Evolutionary conservation across 2,329 filamentous ascomycete genomes (phyloP).

Genomic region (Ceratocystis diversiconidia): DNA sequence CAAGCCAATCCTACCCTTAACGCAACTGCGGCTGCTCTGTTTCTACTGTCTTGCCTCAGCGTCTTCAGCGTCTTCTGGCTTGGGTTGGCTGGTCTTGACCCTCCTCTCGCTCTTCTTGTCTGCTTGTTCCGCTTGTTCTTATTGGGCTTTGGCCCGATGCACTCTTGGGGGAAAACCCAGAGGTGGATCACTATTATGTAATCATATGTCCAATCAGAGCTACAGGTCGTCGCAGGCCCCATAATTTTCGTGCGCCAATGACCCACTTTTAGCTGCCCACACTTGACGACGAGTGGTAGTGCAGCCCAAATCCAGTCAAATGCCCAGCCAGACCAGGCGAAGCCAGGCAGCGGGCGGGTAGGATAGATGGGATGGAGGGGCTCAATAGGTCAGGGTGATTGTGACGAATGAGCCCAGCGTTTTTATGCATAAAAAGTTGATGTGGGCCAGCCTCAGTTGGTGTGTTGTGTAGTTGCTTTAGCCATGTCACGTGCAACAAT

Average conservation of each 20-base stretch:
- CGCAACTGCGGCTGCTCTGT: no score
- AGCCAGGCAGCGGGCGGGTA: background rate
- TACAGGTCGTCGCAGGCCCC: background rate
- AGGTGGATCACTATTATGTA: slow-evolving; percentile 8
- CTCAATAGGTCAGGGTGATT: background rate
- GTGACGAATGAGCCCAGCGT: no score
- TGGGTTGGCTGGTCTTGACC: no score
- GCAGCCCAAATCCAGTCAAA: background rate
- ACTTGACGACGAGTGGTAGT: slow-evolving; percentile 12
- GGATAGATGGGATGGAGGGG: background rate
- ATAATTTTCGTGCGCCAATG: slow-evolving; percentile 14
- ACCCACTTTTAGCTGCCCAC: slow-evolving; percentile 17
- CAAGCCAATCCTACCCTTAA: background rate
- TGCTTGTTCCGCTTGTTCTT: background rate
- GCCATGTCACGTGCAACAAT: no score
- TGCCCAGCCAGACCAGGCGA: background rate
- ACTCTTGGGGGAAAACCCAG: slow-evolving; percentile 8
- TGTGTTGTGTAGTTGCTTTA: no score
- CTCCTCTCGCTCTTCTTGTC: background rate
- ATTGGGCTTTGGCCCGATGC: slow-evolving; percentile 1
- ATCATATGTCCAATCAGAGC: slow-evolving; percentile 8
- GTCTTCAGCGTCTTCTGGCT: no score
- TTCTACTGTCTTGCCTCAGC: no score
- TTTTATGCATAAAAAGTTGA: no score
- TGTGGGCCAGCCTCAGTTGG: no score